A percentile compares a stretch with the other conserved stretches of the same genome.
These are phyloP conservation scores for Psilocybe sp. DNA, from an alignment of 768 basidiomycete species.

Conservation along the genomic window DNA sequence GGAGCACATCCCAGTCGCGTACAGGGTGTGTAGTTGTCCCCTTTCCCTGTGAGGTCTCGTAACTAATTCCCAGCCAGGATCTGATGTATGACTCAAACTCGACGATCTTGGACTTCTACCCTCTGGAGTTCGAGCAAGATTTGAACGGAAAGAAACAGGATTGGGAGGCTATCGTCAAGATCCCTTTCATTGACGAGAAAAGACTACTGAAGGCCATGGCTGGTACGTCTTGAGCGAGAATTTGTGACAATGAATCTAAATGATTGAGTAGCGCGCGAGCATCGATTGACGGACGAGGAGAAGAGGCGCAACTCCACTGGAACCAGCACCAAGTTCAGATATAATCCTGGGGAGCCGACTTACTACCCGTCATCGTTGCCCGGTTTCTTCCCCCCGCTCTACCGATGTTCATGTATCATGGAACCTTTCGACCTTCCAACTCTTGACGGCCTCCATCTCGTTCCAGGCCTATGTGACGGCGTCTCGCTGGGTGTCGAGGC, in stretches of 20 bases:
- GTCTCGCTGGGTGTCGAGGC: slow-evolving; percentile 83
- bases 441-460: slow-evolving; percentile 78
- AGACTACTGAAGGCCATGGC: slow-evolving; percentile 82
- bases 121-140: slow-evolving; percentile 86
- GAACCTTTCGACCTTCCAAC: slow-evolving; percentile 88
- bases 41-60: not conserved
- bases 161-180: slow-evolving; percentile 99
- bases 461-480: slow-evolving; percentile 86
- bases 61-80: slow-evolving; percentile 47
- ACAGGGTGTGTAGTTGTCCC: slow-evolving; percentile 52
- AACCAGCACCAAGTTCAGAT: slow-evolving; percentile 77
- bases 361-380: slow-evolving; percentile 89
- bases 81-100: slow-evolving; percentile 85
- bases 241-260: not conserved
- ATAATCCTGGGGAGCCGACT: slow-evolving; percentile 58
- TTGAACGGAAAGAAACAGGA: slow-evolving; percentile 98
- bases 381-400: slow-evolving; percentile 89
- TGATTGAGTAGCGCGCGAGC: slow-evolving; percentile 60
- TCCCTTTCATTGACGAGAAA: slow-evolving; percentile 90
- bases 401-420: slow-evolving; percentile 76
- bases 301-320: slow-evolving; percentile 72
- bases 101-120: slow-evolving; percentile 93
- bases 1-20: slow-evolving; percentile 85
- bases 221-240: slow-evolving; percentile 38
- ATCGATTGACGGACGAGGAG: slow-evolving; percentile 76